phyloP scores from a whole-genome alignment of 257 asterid species.

The Nicotiana obtusifolia region DNA sequence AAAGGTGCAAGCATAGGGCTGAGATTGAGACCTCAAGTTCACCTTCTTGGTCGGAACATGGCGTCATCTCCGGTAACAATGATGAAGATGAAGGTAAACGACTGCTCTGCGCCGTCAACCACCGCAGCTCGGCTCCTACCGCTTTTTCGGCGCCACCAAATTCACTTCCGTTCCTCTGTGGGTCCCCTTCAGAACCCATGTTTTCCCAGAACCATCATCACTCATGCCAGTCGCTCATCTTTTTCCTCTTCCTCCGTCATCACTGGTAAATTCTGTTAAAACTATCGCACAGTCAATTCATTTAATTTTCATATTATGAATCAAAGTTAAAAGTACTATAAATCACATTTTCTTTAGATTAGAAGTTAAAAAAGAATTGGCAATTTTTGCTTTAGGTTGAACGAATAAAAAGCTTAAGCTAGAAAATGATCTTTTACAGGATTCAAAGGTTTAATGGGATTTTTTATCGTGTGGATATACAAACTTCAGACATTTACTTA shows the following conservation, averaged over 20 bases:
- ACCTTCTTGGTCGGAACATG: conserved; percentile 33
- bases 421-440: neutral
- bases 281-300: neutral
- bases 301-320: neutral
- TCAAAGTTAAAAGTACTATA: neutral
- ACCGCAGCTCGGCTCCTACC: conserved; percentile 20
- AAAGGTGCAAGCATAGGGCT: conserved; percentile 50
- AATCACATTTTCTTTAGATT: no score
- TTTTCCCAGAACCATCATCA: neutral
- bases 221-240: conserved; percentile 1
- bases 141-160: neutral
- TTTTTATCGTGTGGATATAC: neutral
- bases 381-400: neutral
- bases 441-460: neutral
- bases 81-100: conserved; percentile 16
- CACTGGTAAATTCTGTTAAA: conserved; percentile 9
- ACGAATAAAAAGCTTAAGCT: neutral
- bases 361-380: neutral
- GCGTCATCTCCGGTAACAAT: conserved; percentile 40
- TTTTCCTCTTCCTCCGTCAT: conserved; percentile 15
- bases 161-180: neutral
- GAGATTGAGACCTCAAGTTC: conserved; percentile 32
- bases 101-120: conserved; percentile 17
- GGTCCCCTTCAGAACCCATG: conserved; percentile 8
- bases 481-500: neutral